Percentiles rank a stretch among this genome's conserved stretches.
Evolutionary conservation across 331 rosid species (phyloP).

Genomic region (Telfairia occidentalis): DNA sequence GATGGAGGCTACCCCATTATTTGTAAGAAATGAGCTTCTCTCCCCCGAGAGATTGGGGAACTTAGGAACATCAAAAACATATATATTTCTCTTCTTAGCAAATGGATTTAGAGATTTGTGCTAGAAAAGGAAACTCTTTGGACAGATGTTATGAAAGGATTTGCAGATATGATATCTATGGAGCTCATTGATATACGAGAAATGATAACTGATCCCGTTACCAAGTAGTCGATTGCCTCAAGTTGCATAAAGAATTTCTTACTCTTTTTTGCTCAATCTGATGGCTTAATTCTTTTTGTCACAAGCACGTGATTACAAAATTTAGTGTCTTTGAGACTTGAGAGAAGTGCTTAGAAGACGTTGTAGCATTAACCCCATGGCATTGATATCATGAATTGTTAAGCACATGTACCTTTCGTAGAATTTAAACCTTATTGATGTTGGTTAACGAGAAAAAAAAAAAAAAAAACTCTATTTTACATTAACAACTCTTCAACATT

Average conservation of each 20-base stretch:
- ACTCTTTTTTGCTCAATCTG: background rate
- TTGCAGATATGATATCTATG: background rate
- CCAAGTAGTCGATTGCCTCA: background rate
- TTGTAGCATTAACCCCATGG: background rate
- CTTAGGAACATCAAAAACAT: background rate
- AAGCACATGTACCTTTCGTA: background rate
- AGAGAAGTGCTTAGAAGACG: background rate
- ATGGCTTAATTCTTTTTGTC: background rate
- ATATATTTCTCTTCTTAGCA: background rate
- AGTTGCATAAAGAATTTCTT: background rate
- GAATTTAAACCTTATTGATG: background rate
- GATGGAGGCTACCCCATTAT: background rate
- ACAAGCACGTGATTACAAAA: background rate
- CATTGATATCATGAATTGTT: background rate
- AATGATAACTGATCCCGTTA: background rate
- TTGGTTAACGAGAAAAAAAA: background rate
- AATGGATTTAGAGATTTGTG: background rate
- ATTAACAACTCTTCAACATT: background rate
- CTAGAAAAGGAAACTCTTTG: background rate
- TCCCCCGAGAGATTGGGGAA: background rate
- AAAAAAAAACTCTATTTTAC: background rate
- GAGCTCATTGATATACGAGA: background rate
- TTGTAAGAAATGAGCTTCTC: background rate
- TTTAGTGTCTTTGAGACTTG: background rate
- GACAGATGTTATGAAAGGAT: background rate